phyloP scores from a whole-genome alignment of 805 yeast species.

The Barnettozyma californica region DNA sequence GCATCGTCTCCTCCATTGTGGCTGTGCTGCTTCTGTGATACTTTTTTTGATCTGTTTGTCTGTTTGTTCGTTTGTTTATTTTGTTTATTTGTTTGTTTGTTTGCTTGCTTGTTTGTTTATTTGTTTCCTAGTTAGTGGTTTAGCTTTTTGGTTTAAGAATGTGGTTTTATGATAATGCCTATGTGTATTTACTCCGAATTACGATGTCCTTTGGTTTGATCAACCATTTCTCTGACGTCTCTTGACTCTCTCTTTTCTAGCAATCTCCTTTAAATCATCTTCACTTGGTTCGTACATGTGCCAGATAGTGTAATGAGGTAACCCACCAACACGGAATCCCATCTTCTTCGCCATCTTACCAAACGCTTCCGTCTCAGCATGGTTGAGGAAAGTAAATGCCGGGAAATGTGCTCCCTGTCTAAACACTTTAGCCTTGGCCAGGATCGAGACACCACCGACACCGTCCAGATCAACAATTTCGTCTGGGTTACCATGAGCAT shows the following conservation, averaged over 20 bases:
- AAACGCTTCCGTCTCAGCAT: slow-evolving; percentile 85
- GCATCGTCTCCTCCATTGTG: not conserved
- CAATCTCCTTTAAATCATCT: slow-evolving; percentile 69
- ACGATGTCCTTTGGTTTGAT: not conserved
- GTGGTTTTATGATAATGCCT: not conserved
- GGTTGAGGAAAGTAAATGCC: slow-evolving; percentile 77
- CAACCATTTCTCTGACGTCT: slow-evolving; percentile 34
- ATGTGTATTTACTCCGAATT: not conserved
- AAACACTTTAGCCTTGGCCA: slow-evolving; percentile 69
- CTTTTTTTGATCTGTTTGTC: not conserved
- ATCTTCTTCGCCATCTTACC: slow-evolving; percentile 74
- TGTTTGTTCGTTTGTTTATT: slow-evolving; percentile 3
- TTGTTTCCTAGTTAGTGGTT: not conserved
- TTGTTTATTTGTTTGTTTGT: slow-evolving; percentile 2
- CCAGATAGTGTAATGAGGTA: slow-evolving; percentile 88
- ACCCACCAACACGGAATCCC: slow-evolving; percentile 82
- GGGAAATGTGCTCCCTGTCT: slow-evolving; percentile 81
- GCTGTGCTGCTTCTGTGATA: not conserved
- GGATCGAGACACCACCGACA: slow-evolving; percentile 80
- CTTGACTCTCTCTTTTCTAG: slow-evolving; percentile 60
- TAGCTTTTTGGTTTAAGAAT: not conserved
- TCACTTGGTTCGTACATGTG: slow-evolving; percentile 88
- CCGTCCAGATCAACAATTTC: slow-evolving; percentile 75
- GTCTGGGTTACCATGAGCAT: slow-evolving; percentile 51
- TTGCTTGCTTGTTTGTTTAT: not conserved